Evolutionary conservation across 2,329 filamentous ascomycete genomes (phyloP).

Genomic region (Penicillium italicum): DNA sequence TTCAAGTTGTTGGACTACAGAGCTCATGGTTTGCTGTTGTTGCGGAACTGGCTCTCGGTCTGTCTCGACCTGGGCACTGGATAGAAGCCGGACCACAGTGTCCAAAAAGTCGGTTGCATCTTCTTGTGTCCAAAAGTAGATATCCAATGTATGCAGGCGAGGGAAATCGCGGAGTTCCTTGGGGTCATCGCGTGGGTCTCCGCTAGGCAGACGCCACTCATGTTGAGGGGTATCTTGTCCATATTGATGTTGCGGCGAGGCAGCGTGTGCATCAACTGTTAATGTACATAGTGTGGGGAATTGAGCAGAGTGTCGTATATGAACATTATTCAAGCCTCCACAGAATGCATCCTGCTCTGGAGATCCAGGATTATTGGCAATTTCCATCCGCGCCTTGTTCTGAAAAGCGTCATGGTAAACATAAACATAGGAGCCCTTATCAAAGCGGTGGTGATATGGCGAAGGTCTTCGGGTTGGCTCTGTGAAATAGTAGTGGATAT

Average conservation of each 20-base stretch:
- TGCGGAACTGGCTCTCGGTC: conserved; percentile 43
- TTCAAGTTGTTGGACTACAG: conserved; percentile 62
- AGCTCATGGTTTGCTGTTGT: conserved; percentile 48
- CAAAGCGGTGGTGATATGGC: conserved; percentile 56
- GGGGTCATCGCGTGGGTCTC: conserved; percentile 51
- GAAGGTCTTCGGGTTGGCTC: conserved; percentile 53
- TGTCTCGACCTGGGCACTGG: conserved; percentile 46
- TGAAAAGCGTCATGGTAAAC: conserved; percentile 57
- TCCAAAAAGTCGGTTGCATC: conserved; percentile 56
- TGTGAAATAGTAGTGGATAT: conserved; percentile 62
- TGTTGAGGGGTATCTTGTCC: conserved; percentile 30
- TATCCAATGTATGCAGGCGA: conserved; percentile 57
- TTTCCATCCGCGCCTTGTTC: conserved; percentile 55
- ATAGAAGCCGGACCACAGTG: conserved; percentile 37
- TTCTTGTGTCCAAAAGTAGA: conserved; percentile 62
- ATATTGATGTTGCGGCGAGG: conserved; percentile 22
- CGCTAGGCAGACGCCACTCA: conserved; percentile 57
- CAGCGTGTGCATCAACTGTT: conserved; percentile 47
- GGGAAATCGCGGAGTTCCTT: conserved; percentile 51
- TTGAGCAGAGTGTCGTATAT: conserved; percentile 55
- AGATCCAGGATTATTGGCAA: conserved; percentile 62
- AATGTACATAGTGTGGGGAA: conserved; percentile 60
- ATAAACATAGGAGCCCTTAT: conserved; percentile 63
- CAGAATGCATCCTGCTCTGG: conserved; percentile 63
- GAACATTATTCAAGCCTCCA: conserved; percentile 53